Percentiles rank a stretch among this genome's conserved stretches.
phyloP scores from a whole-genome alignment of 2,329 filamentous ascomycete species.

The Colletotrichum neosansevieriae region DNA sequence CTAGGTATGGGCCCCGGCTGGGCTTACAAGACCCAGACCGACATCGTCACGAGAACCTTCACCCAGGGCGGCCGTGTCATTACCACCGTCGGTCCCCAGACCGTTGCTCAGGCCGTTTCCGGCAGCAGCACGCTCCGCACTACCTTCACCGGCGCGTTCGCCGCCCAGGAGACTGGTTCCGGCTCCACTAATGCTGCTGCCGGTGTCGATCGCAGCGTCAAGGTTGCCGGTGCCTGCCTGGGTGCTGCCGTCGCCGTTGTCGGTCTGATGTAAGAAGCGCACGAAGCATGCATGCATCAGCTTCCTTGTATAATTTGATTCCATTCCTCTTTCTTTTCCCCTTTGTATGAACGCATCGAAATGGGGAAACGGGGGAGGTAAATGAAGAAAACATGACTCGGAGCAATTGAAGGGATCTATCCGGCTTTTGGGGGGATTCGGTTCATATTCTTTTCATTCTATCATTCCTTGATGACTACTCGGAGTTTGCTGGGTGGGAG shows the following conservation, averaged over 20 bases:
- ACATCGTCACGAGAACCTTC: slow-evolving; percentile 41
- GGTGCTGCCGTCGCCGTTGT: slow-evolving; percentile 41
- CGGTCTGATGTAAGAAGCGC: slow-evolving; percentile 39
- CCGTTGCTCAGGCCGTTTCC: slow-evolving; percentile 37
- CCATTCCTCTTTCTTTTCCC: slow-evolving; percentile 10
- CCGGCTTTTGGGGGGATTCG: neutral
- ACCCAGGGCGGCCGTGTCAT: slow-evolving; percentile 14
- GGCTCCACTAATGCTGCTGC: slow-evolving; percentile 23
- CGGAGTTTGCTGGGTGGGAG: neutral
- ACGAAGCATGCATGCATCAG: neutral
- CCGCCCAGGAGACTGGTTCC: slow-evolving; percentile 36
- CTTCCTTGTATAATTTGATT: slow-evolving; percentile 17
- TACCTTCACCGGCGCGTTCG: slow-evolving; percentile 39
- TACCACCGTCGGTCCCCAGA: slow-evolving; percentile 22
- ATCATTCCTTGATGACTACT: neutral
- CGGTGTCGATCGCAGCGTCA: slow-evolving; percentile 23
- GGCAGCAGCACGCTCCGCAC: slow-evolving; percentile 43
- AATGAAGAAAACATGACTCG: slow-evolving; percentile 6
- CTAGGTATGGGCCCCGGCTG: slow-evolving; percentile 40
- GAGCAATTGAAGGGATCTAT: slow-evolving; percentile 13
- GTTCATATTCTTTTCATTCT: slow-evolving; percentile 19
- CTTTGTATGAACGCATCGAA: slow-evolving; percentile 13
- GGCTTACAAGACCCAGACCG: slow-evolving; percentile 43
- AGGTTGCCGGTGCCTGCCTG: slow-evolving; percentile 40
- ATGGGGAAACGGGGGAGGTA: neutral